Evolutionary conservation across 306 rosid species (phyloP), one percentile per base, ranked within the genome.

Genomic region (Rubus parviflorus): DNA sequence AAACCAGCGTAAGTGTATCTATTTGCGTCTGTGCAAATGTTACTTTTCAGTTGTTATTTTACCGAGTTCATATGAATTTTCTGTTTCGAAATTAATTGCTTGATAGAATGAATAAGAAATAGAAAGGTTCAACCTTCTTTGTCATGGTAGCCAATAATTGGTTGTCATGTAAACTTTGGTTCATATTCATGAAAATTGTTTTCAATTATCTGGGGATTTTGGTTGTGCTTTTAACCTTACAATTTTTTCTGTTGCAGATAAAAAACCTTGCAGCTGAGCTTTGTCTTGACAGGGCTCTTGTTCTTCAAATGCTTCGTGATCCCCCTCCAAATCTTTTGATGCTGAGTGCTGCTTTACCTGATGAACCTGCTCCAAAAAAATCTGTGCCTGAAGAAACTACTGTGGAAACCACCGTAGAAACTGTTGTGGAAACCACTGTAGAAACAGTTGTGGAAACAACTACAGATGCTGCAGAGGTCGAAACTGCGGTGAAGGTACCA

Each of bases 201-300:
- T 56, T 6, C 13, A 35, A 23, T 5, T 65, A 1, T 23, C 7
- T 66, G 38, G 25, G 66, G 25, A 5, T 30, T 78, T 70, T 46
- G 22, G 42, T 20, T 25, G 0, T 38, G 77, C 20, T 69, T 51
- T 13, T 40, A 9, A 23, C 1, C 5, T 22, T n/a, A 5, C 16
- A 0, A 2, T 7, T 6, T 17, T 8, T 35, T 60, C 72, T 58
- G 63, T 52, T 73, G 82, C 93, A 95, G 99, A 89, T 95, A 56
- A 95, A 90, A 79, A 85, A 49, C 79, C 97, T 92, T 71, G 97
- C 99, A 38, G 96, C 97, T 0, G 97, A 92, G 82, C 91, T 95
- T 73, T 95, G 97, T 87, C 97, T 92, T 45, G 97, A 95, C 74
- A 89, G 99, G 85, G 86, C 85, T 38, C 54, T 89, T 76, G 99